These are phyloP conservation scores for Phytophthora aleatoria DNA, from an alignment of 352 stramenopile genomes.

Conservation along the genomic window DNA sequence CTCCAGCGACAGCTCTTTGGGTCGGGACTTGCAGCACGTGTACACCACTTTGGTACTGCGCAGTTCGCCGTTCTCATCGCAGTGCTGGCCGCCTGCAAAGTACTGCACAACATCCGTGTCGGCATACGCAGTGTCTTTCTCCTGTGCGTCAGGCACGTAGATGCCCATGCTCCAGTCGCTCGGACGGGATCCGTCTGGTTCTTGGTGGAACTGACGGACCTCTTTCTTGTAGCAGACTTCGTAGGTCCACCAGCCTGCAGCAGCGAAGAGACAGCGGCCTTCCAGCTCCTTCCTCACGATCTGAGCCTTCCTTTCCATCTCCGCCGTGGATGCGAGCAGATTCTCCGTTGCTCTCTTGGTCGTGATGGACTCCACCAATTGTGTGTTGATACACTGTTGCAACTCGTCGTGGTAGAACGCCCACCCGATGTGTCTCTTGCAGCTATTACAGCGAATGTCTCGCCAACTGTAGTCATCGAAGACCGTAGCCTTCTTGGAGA, in stretches of 20 bases:
- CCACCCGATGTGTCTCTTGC: slow-evolving; percentile 83
- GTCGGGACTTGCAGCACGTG: slow-evolving; percentile 75
- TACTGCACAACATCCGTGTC: slow-evolving; percentile 68
- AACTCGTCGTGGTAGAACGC: slow-evolving; percentile 83
- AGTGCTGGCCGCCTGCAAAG: slow-evolving; percentile 79
- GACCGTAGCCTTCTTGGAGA: slow-evolving; percentile 76
- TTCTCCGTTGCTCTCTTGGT: slow-evolving; percentile 47
- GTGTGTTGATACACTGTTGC: slow-evolving; percentile 70
- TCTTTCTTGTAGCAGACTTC: slow-evolving; percentile 83
- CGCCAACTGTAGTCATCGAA: slow-evolving; percentile 87
- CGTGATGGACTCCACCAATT: slow-evolving; percentile 56
- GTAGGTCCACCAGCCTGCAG: slow-evolving; percentile 85
- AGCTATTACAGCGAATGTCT: slow-evolving; percentile 72
- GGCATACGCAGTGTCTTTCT: slow-evolving; percentile 23
- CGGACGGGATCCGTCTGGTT: slow-evolving; percentile 65
- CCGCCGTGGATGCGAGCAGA: slow-evolving; percentile 32
- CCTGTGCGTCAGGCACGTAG: slow-evolving; percentile 45
- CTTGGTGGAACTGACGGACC: slow-evolving; percentile 84
- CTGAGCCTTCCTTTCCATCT: slow-evolving; percentile 42
- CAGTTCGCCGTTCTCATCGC: slow-evolving; percentile 81
- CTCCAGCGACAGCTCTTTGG: slow-evolving; percentile 55
- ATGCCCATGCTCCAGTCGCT: slow-evolving; percentile 88
- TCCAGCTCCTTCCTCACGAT: slow-evolving; percentile 60
- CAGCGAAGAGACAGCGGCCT: slow-evolving; percentile 63
- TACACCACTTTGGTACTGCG: slow-evolving; percentile 79